Conservation (phyloP, 768 basidiomycete genomes). For the Kwoniella bestiolae region DNA sequence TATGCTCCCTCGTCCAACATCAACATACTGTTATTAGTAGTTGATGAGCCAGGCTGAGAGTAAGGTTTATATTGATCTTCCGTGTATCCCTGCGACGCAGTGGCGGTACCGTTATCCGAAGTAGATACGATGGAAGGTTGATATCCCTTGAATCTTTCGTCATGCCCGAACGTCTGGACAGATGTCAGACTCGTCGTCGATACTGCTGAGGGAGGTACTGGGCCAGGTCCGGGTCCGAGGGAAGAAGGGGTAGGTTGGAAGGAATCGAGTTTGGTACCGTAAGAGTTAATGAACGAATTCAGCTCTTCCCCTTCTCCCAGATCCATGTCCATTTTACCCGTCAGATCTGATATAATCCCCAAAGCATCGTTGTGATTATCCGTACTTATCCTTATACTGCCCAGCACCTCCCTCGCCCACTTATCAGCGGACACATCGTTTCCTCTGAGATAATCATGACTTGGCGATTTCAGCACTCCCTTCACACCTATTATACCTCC, state of each 20-base stretch:
- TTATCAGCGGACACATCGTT: neutral
- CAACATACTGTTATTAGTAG: neutral
- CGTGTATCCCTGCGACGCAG: neutral
- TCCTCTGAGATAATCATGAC: neutral
- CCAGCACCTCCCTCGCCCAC: constrained; percentile 8
- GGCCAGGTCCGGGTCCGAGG: neutral
- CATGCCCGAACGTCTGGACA: constrained; percentile 2
- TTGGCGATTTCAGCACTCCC: constrained; percentile 13
- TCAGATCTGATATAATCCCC: too few relatives aligned
- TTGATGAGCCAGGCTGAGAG: neutral
- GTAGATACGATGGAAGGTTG: neutral
- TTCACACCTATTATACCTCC: constrained; percentile 7
- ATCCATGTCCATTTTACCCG: neutral
- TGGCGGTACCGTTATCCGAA: neutral
- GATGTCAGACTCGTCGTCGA: neutral
- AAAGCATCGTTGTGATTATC: neutral
- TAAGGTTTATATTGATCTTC: constrained; percentile 13
- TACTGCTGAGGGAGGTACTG: neutral
- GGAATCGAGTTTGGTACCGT: neutral
- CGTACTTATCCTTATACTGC: constrained; percentile 6
- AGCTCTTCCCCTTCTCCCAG: constrained; percentile 1
- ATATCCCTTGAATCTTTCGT: neutral
- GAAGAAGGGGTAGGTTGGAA: neutral
- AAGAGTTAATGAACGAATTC: neutral
- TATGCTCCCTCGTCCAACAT: neutral